Evolutionary conservation across 164 flowering plant species (phyloP).

Genomic region (Sextonia rubra): DNA sequence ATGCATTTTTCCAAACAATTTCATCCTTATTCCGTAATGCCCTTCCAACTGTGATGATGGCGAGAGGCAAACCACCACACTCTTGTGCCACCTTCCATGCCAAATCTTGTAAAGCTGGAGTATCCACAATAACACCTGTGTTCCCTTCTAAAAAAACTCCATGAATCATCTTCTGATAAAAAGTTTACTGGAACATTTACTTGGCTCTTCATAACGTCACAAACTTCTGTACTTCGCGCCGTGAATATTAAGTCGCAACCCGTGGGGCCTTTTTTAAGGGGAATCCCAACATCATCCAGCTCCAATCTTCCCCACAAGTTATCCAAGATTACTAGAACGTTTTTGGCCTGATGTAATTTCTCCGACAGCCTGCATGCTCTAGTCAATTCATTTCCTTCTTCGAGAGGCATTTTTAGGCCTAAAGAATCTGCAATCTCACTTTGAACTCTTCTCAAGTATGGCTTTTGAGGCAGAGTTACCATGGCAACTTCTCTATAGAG

Average conservation of each 20-base stretch:
- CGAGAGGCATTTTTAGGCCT: not conserved
- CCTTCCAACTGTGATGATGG: constrained; percentile 14
- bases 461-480: not conserved
- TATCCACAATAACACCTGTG: constrained; percentile 6
- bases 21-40: constrained; percentile 18
- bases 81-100: constrained; percentile 15
- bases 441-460: not conserved
- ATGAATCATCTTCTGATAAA: constrained; percentile 20
- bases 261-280: not conserved
- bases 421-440: not conserved
- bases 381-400: not conserved
- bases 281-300: constrained; percentile 12
- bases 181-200: constrained; percentile 10
- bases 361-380: not conserved
- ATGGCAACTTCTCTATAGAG: not conserved
- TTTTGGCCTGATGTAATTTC: not conserved
- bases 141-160: constrained; percentile 15
- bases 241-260: constrained; percentile 14
- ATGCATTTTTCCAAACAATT: constrained; percentile 20
- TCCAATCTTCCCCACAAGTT: constrained; percentile 12
- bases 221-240: not conserved
- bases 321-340: constrained; percentile 13
- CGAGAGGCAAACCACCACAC: constrained; percentile 30
- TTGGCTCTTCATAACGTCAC: constrained; percentile 2
- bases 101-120: not conserved